Conservation (phyloP, 306 rosid species). For the Castanopsis chinensis region DNA sequence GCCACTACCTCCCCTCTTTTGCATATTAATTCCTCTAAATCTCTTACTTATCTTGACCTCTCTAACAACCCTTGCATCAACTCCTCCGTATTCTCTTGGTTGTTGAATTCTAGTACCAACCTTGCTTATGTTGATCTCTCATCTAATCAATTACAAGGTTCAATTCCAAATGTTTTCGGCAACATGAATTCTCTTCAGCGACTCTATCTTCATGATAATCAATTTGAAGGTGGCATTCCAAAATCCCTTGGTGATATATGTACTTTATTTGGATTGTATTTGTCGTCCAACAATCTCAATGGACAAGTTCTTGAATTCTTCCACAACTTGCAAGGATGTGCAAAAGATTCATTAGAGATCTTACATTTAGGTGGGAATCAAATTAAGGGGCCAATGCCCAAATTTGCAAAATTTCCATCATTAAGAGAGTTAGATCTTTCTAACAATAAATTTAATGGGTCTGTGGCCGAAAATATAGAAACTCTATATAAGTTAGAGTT, state of each 20-base stretch:
- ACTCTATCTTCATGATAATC: slow-evolving; percentile 9
- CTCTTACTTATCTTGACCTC: slow-evolving; percentile 11
- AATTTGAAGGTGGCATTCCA: slow-evolving; percentile 15
- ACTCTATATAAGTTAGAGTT: background rate
- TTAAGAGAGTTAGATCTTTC: no score
- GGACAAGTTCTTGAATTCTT: slow-evolving; percentile 13
- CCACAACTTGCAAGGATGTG: slow-evolving; percentile 11
- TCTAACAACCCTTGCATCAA: background rate
- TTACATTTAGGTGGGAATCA: background rate
- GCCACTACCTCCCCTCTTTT: background rate
- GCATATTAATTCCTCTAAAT: background rate
- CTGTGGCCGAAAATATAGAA: background rate
- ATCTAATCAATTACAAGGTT: slow-evolving; percentile 1
- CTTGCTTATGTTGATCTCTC: slow-evolving; percentile 3
- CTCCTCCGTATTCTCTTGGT: slow-evolving; percentile 12
- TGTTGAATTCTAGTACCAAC: slow-evolving; percentile 7
- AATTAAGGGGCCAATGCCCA: background rate
- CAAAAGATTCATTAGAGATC: slow-evolving; percentile 3
- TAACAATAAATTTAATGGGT: no score
- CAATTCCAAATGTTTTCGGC: slow-evolving; percentile 25
- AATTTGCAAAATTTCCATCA: no score
- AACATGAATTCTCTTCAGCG: slow-evolving; percentile 8
- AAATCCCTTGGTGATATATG: slow-evolving; percentile 15
- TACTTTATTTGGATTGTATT: background rate
- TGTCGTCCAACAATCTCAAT: background rate